Evolutionary conservation across 495 filamentous ascomycete species (phyloP), one percentile per base, ranked within the genome.

Genomic region (Penicillium coffeae): DNA sequence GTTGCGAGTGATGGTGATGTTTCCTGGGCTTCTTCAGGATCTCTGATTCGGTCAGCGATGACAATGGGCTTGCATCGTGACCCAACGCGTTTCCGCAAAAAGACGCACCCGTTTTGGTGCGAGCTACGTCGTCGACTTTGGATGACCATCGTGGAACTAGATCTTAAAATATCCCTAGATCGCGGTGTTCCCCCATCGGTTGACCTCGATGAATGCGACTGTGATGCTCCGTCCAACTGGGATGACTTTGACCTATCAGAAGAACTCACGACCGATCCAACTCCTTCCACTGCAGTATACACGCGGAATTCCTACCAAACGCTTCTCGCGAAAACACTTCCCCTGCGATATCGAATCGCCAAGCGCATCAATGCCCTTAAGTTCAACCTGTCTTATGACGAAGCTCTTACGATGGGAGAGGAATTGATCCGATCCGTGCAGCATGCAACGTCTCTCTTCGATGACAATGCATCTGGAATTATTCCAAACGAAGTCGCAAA

Each of bases 131-230:
- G 83, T 39, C 65, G 82, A 16, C 47, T 85, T 3, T 87, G 83
- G 83, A 72, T 73, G 12, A 84, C 81, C 3, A 76, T 87, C 20
- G 54, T 85, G 14, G 83, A 87, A 47, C 53, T 85, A 21, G 65
- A 66, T 42, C 52, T 82, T 2, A 82, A 85, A 52, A 70, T 82
- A 0, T 75, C 77, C 1, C 49, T 84, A 1, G 79, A 81, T 38
- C 71, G 76, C 0, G 82, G 72, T 0, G 76, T 80, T 59, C 68
- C 73, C 1, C 79, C 80, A 0, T 66, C 69, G 4, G 66, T 78
- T 20, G 65, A 70, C 15, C 49, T 72, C 8, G 65, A 72, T 12
- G 69, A 75, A 47, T 75, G 69, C 38, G 67, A 74, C 37, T 84
- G 78, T 10, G 66, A 70, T 42, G 54, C 72, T 1, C 83, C 83